Conservation (phyloP, 768 basidiomycete species). For the Lactarius trivialis region DNA sequence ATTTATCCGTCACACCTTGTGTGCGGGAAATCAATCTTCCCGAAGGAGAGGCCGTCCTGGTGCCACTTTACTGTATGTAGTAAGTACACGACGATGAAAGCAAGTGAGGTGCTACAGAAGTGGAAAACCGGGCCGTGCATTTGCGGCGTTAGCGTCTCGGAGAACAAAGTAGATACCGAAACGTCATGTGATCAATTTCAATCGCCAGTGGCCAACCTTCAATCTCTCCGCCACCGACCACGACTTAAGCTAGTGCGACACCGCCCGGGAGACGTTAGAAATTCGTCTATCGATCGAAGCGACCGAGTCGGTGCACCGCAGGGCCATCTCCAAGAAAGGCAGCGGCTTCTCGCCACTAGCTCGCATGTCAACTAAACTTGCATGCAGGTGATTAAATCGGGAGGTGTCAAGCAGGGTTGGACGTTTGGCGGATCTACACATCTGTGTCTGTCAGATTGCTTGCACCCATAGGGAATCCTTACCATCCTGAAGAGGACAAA, state of each 20-base stretch:
- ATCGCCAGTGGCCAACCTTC: background rate
- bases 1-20: background rate
- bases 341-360: background rate
- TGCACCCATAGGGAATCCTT: too few relatives aligned
- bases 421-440: background rate
- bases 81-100: too few relatives aligned
- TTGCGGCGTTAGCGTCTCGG: background rate
- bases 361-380: background rate
- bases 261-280: background rate
- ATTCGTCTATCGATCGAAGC: background rate
- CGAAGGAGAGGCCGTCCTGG: too few relatives aligned
- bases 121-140: background rate
- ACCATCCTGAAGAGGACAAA: too few relatives aligned
- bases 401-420: background rate
- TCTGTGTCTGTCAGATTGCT: too few relatives aligned
- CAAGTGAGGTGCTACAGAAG: too few relatives aligned
- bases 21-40: too few relatives aligned
- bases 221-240: background rate
- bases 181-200: background rate
- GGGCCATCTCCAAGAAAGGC: background rate
- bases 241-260: background rate
- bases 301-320: background rate
- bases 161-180: background rate
- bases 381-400: background rate
- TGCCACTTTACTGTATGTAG: too few relatives aligned